phyloP scores from a whole-genome alignment of 2,329 filamentous ascomycete species.

The Diaporthe nobilis region DNA sequence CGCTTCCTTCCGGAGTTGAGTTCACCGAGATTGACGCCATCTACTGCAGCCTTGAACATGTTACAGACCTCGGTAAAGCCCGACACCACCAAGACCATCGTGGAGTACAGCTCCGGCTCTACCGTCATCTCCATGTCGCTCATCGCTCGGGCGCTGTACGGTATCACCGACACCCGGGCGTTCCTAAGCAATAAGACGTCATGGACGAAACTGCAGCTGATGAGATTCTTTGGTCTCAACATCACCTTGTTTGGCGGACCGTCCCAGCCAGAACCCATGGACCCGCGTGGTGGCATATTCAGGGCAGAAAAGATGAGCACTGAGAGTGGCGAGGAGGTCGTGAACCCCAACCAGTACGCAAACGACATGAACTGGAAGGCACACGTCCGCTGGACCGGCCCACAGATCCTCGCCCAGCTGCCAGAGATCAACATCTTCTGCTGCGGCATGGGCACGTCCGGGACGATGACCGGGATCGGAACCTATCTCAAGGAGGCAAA shows the following conservation, averaged over 20 bases:
- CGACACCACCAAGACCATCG: slow-evolving; percentile 7
- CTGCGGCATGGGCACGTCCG: slow-evolving; percentile 17
- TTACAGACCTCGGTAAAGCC: not conserved
- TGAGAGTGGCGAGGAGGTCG: not conserved
- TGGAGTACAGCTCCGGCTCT: slow-evolving; percentile 3
- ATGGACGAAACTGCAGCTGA: slow-evolving; percentile 5
- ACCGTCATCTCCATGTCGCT: slow-evolving; percentile 18
- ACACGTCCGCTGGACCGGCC: not conserved
- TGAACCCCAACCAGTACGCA: slow-evolving; percentile 13
- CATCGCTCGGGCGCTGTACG: not conserved
- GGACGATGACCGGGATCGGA: slow-evolving; percentile 4
- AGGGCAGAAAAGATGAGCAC: not conserved
- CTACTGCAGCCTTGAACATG: not conserved
- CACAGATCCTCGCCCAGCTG: not conserved
- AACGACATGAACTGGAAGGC: slow-evolving; percentile 6
- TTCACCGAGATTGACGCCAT: not conserved
- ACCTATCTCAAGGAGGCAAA: slow-evolving; percentile 12
- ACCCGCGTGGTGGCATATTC: not conserved
- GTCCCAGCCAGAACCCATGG: not conserved
- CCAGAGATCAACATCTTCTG: slow-evolving; percentile 11
- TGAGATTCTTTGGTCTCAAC: slow-evolving; percentile 7
- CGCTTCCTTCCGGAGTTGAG: rapidly evolving
- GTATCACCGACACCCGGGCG: not conserved
- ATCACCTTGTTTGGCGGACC: not conserved
- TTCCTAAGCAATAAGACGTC: slow-evolving; percentile 4